A percentile compares a stretch with the other conserved stretches of the same genome.
phyloP scores from a whole-genome alignment of 345 rosid genomes.

The Eucalyptus brandiana region DNA sequence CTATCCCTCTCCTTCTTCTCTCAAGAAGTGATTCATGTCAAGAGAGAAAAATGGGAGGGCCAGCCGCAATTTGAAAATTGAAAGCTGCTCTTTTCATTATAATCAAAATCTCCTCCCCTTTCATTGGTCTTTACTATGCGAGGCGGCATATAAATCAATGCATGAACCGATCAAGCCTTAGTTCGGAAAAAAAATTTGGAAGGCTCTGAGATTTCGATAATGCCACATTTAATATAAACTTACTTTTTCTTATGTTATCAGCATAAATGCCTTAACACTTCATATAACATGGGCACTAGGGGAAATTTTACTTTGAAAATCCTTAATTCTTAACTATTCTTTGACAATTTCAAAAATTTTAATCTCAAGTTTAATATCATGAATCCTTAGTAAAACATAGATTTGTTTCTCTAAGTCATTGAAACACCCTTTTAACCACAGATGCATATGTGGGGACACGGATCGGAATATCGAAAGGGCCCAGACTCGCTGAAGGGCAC shows the following conservation, averaged over 20 bases:
- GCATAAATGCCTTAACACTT: background rate
- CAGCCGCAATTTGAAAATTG: background rate
- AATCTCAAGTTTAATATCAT: background rate
- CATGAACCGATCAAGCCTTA: background rate
- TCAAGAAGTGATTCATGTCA: background rate
- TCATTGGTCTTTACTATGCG: background rate
- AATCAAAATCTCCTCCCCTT: background rate
- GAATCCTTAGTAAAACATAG: background rate
- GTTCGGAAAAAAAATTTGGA: background rate
- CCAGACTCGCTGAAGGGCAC: constrained; percentile 68
- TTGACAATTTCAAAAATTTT: background rate
- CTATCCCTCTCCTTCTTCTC: background rate
- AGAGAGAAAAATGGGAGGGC: background rate
- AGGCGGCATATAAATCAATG: background rate
- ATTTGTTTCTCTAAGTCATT: background rate
- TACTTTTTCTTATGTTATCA: background rate
- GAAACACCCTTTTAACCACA: background rate
- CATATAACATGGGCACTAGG: background rate
- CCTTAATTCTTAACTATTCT: background rate
- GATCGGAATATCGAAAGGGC: constrained; percentile 68
- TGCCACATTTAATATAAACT: background rate
- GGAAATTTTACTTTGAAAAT: background rate
- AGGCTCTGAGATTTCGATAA: background rate
- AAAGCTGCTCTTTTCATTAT: background rate
- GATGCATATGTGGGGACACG: constrained; percentile 97